phyloP scores from a whole-genome alignment of 805 yeast species.

The Candida morakotiae region DNA sequence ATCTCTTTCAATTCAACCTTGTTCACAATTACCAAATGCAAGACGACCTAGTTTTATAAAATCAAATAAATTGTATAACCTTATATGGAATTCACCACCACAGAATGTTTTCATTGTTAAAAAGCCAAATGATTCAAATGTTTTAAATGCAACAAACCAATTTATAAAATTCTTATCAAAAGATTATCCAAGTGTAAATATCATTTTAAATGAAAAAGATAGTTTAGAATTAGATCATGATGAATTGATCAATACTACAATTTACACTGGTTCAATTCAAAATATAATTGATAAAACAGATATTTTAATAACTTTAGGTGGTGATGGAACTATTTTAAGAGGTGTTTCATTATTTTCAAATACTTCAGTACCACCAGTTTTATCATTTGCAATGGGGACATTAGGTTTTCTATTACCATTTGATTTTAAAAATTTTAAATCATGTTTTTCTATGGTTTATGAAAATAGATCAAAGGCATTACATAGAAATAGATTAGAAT shows the following conservation, averaged over 20 bases:
- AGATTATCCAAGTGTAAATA: slow-evolving; percentile 66
- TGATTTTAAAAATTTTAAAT: slow-evolving; percentile 58
- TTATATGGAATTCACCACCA: slow-evolving; percentile 71
- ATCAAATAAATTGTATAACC: slow-evolving; percentile 51
- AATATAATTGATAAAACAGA: slow-evolving; percentile 70
- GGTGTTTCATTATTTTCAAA: slow-evolving; percentile 78
- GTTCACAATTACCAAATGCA: slow-evolving; percentile 13
- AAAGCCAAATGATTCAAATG: slow-evolving; percentile 73
- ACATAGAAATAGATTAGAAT: slow-evolving; percentile 74
- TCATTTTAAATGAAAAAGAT: slow-evolving; percentile 72
- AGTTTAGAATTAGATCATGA: slow-evolving; percentile 59
- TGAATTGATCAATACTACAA: slow-evolving; percentile 8
- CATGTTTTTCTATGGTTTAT: slow-evolving; percentile 64
- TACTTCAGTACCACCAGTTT: slow-evolving; percentile 78
- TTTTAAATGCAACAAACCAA: slow-evolving; percentile 59
- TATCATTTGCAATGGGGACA: slow-evolving; percentile 87
- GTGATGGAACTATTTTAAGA: slow-evolving; percentile 88
- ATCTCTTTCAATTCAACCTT: slow-evolving; percentile 11
- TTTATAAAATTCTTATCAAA: slow-evolving; percentile 60
- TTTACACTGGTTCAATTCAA: slow-evolving; percentile 56
- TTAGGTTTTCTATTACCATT: slow-evolving; percentile 87
- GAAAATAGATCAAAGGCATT: slow-evolving; percentile 66
- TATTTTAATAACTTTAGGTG: slow-evolving; percentile 84
- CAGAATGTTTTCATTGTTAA: slow-evolving; percentile 76
- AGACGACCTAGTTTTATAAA: slow-evolving; percentile 49